Evolutionary conservation across 306 rosid genomes (phyloP), one percentile per base, ranked within the genome.

Genomic region (Citrullus colocynthis): DNA sequence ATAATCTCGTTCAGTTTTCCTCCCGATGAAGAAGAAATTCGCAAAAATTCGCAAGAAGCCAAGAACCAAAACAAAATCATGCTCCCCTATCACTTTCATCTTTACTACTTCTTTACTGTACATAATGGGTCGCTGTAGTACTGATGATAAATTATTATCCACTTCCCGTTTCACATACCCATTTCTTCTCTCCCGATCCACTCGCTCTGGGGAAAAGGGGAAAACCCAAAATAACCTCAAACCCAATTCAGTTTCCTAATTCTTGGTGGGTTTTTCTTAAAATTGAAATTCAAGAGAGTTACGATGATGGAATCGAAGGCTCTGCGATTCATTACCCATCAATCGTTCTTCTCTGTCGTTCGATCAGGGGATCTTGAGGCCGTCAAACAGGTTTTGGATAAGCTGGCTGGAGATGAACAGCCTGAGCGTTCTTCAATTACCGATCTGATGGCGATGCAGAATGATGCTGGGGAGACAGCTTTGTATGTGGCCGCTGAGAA

Each of bases 391-490:
- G 58, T 87, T 64, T 60, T 90, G 69, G 90, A 89, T 21, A 78
- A 83, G 85, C 82, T 91, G 57, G 78, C 76, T 6, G 83, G 83
- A 51, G 97, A 89, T 21, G 90, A 86, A 67, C 62, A 82, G 5
- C 62, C 87, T 7, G 85, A 87, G 74, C 83, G 84, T 67, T 86
- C 91, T 6, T 6, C 84, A 18, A 54, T 89, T 34, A 85, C 87
- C 84, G 91, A 87, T 84, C 83, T 92, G 74, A 85, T 90, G 97
- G 87, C 89, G 56, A 79, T 95, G 83, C 94, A 87, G 86, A 95
- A 89, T 77, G 98, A 92, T 16, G 85, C 88, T 39, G 97, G 96
- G 2, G 96, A 95, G 79, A 90, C 93, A 5, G 81, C 89, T 7
- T 87, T 95, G 62, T 92, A 86, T 79, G 83, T 95, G 13, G 97